Percentiles rank a stretch among this genome's conserved stretches.
phyloP scores from a whole-genome alignment of 169 alveolate genomes.

The Haemoproteus tartakovskyi region DNA sequence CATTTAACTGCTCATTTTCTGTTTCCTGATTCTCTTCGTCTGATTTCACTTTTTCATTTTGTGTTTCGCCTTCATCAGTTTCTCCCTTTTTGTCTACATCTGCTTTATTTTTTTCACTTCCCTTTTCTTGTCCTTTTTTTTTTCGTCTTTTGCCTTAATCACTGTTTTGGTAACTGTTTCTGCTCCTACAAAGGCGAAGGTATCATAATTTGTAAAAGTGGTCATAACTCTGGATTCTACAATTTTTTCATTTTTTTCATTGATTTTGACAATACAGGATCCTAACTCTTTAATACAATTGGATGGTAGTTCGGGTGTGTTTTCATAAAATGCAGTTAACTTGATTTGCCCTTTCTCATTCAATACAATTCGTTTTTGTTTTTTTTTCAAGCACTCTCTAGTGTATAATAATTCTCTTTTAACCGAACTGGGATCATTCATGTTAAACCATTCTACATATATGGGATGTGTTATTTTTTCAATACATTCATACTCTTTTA shows the following conservation, averaged over 20 bases:
- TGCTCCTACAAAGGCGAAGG: slow-evolving; percentile 47
- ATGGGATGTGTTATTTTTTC: slow-evolving; percentile 72
- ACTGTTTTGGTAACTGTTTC: slow-evolving; percentile 33
- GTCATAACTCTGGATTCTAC: slow-evolving; percentile 62
- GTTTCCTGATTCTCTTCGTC: slow-evolving; percentile 28
- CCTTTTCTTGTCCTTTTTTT: slow-evolving; percentile 26
- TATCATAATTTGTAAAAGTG: slow-evolving; percentile 38
- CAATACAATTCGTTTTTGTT: slow-evolving; percentile 17
- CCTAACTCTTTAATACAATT: slow-evolving; percentile 69
- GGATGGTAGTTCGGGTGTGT: slow-evolving; percentile 53
- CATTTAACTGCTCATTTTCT: slow-evolving; percentile 15
- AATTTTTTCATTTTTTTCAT: slow-evolving; percentile 64
- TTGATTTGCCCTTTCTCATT: slow-evolving; percentile 64
- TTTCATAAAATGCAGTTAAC: slow-evolving; percentile 62
- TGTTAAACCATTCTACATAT: slow-evolving; percentile 31
- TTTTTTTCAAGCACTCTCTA: slow-evolving; percentile 31
- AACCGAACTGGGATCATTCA: slow-evolving; percentile 8
- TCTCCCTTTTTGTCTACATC: slow-evolving; percentile 1
- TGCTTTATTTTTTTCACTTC: background rate
- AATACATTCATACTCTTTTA: slow-evolving; percentile 69
- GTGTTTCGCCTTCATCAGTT: background rate
- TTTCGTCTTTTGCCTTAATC: slow-evolving; percentile 26
- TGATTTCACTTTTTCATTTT: slow-evolving; percentile 1
- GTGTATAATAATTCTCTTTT: slow-evolving; percentile 29
- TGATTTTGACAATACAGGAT: slow-evolving; percentile 69